These are phyloP conservation scores for Crassisporium funariophilum DNA, from an alignment of 768 basidiomycete species.

Conservation along the genomic window DNA sequence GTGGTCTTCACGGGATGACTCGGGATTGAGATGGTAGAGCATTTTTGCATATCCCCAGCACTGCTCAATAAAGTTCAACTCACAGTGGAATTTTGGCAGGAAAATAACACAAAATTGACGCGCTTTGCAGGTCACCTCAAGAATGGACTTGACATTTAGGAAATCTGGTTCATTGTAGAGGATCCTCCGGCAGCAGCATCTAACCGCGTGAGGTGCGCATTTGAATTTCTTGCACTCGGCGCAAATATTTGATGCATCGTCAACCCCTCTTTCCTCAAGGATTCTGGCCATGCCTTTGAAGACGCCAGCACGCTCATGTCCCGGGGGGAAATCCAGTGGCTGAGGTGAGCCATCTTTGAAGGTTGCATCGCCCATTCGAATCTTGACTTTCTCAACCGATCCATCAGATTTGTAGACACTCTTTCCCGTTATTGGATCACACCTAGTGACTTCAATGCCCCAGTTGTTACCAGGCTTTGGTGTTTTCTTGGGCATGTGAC, in stretches of 20 bases:
- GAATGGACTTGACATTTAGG: slow-evolving; percentile 27
- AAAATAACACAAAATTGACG: slow-evolving; percentile 22
- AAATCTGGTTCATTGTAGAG: slow-evolving; percentile 45
- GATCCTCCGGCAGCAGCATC: slow-evolving; percentile 35
- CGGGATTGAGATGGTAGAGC: background rate
- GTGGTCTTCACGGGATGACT: slow-evolving; percentile 7
- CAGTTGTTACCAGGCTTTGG: slow-evolving; percentile 19
- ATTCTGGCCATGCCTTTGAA: slow-evolving; percentile 41
- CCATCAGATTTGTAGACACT: slow-evolving; percentile 25
- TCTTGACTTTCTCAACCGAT: slow-evolving; percentile 22
- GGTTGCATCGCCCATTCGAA: slow-evolving; percentile 30
- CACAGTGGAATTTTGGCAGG: slow-evolving; percentile 34
- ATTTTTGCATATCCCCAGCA: slow-evolving; percentile 25
- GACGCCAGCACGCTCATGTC: slow-evolving; percentile 22
- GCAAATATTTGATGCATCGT: slow-evolving; percentile 23
- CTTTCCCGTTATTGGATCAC: slow-evolving; percentile 21
- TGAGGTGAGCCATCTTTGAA: slow-evolving; percentile 28
- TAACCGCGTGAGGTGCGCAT: slow-evolving; percentile 7
- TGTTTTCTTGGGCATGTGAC: slow-evolving; percentile 30
- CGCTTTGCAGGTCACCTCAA: slow-evolving; percentile 28
- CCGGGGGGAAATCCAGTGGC: slow-evolving; percentile 31
- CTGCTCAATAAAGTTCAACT: slow-evolving; percentile 36
- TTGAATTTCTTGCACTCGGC: slow-evolving; percentile 34
- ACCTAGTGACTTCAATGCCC: slow-evolving; percentile 17
- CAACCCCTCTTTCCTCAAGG: slow-evolving; percentile 26